phyloP scores from a whole-genome alignment of 257 asterid genomes.

The Solanum pinnatisectum region DNA sequence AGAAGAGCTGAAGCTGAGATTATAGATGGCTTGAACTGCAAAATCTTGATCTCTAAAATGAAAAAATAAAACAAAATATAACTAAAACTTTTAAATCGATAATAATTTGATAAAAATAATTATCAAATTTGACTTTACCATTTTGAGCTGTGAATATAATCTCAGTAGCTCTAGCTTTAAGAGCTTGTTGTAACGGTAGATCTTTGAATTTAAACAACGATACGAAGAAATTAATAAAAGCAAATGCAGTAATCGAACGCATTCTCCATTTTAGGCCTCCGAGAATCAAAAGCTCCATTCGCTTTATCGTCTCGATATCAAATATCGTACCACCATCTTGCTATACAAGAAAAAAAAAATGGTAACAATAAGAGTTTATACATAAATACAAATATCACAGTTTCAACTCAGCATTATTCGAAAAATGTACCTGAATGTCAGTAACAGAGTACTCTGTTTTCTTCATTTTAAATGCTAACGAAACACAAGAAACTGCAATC shows the following conservation, averaged over 20 bases:
- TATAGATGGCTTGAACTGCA: conserved; percentile 55
- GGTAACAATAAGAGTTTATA: background rate
- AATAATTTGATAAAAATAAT: background rate
- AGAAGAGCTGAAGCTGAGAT: conserved; percentile 62
- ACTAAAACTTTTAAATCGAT: background rate
- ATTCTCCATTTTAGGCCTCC: conserved; percentile 68
- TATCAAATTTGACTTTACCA: conserved; percentile 23
- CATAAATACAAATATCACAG: too few species aligned
- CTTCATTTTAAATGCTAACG: conserved; percentile 63
- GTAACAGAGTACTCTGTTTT: conserved; percentile 30
- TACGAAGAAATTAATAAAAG: conserved; percentile 38
- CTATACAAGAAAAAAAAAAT: conserved; percentile 4
- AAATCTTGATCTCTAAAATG: conserved; percentile 36
- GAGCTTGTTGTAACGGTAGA: conserved; percentile 21
- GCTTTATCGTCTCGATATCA: conserved; percentile 22
- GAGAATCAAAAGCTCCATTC: conserved; percentile 61
- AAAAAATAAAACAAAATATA: background rate
- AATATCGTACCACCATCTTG: conserved; percentile 24
- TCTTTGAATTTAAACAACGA: conserved; percentile 27
- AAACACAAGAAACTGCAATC: conserved; percentile 49
- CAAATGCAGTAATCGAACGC: conserved; percentile 61
- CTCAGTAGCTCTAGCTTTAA: conserved; percentile 42
- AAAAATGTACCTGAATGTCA: conserved; percentile 30
- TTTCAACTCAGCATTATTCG: background rate
- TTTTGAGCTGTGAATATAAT: conserved; percentile 42